phyloP scores from a whole-genome alignment of 2,329 filamentous ascomycete species.

The Fonsecaea erecta region DNA sequence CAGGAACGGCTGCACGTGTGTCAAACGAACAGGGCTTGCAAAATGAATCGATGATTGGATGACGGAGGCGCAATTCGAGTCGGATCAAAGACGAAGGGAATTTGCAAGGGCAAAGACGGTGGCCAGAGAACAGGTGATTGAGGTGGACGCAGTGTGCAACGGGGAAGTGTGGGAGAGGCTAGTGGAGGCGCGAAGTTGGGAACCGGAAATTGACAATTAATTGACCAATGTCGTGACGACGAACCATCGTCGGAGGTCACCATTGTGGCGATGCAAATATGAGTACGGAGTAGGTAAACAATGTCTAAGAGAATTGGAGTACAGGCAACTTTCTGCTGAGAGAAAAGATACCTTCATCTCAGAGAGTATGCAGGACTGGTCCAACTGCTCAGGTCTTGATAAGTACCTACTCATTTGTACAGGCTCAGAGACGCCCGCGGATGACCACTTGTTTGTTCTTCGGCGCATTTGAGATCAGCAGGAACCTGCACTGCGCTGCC shows the following conservation, averaged over 20 bases:
- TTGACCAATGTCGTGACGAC: neutral
- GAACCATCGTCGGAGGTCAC: neutral
- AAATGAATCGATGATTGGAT: neutral
- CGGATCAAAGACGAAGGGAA: conserved; percentile 4
- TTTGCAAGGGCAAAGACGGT: conserved; percentile 7
- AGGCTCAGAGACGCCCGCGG: neutral
- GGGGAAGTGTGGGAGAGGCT: neutral
- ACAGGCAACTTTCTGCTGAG: neutral
- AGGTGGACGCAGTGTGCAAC: neutral
- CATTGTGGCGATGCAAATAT: neutral
- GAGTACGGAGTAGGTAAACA: no score
- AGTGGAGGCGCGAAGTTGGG: conserved; percentile 14
- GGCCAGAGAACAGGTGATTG: conserved; percentile 11
- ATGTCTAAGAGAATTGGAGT: neutral
- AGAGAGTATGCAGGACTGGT: no score
- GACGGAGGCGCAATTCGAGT: conserved; percentile 1
- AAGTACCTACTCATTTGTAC: no score
- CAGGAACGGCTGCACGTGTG: neutral
- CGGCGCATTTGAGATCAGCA: conserved; percentile 1
- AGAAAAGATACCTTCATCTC: neutral
- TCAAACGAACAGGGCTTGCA: neutral
- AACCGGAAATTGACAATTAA: conserved; percentile 23
- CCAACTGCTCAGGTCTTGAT: no score
- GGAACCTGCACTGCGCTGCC: neutral
- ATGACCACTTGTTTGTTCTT: conserved; percentile 4